Evolutionary conservation across 2,329 filamentous ascomycete genomes (phyloP).

Genomic region (Cladophialophora immunda): DNA sequence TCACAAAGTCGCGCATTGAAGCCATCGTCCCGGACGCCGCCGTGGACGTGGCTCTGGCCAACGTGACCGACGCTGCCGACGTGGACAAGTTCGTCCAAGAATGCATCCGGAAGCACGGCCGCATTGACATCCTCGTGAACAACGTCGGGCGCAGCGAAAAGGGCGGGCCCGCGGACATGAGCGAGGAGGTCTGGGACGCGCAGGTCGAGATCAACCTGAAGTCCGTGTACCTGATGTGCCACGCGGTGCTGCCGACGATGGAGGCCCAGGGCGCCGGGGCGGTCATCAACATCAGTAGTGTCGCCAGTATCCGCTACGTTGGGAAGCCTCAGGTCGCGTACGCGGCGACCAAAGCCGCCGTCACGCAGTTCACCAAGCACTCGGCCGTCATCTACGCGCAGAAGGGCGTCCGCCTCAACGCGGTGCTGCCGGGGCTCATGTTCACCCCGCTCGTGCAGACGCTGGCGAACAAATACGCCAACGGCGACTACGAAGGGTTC

Average conservation of each 20-base stretch:
- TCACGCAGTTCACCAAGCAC: constrained; percentile 58
- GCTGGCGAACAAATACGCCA: constrained; percentile 56
- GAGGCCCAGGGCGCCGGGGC: constrained; percentile 55
- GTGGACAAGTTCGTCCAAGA: constrained; percentile 63
- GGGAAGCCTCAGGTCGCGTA: constrained; percentile 61
- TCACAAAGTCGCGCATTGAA: constrained; percentile 27
- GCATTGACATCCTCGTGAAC: constrained; percentile 68
- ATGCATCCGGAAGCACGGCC: constrained; percentile 61
- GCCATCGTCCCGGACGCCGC: constrained; percentile 22
- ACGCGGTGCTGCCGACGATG: constrained; percentile 64
- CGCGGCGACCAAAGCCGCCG: constrained; percentile 59
- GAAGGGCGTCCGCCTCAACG: constrained; percentile 61
- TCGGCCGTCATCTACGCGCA: constrained; percentile 58
- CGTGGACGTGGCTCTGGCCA: constrained; percentile 27
- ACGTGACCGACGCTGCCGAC: constrained; percentile 51
- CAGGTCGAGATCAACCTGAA: constrained; percentile 67
- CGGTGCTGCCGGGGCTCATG: constrained; percentile 65
- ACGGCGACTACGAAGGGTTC: constrained; percentile 60
- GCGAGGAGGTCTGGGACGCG: constrained; percentile 60
- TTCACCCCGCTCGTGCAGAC: constrained; percentile 61
- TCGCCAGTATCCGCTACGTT: constrained; percentile 63
- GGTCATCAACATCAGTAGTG: constrained; percentile 60
- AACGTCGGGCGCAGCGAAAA: constrained; percentile 68
- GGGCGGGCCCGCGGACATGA: constrained; percentile 59
- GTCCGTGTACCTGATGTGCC: constrained; percentile 63